Evolutionary conservation across 2,329 filamentous ascomycete species (phyloP).

Genomic region (Dactylonectria estremocensis): DNA sequence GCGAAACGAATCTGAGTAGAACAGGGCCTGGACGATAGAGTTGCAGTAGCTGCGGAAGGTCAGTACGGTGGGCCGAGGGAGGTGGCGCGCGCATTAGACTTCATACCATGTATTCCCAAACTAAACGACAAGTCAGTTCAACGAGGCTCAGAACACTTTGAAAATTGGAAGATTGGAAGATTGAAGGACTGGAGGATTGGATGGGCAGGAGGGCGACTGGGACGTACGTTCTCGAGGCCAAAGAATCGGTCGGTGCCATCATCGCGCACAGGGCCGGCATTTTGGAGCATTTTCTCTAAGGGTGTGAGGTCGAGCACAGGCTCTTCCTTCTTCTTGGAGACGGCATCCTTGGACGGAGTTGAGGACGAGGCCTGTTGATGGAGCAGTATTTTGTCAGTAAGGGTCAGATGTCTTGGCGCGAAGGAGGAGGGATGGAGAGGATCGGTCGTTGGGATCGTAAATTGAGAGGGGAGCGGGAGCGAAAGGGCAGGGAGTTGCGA

Average conservation of each 20-base stretch:
- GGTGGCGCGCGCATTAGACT: constrained; percentile 18
- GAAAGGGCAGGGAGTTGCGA: constrained; percentile 42
- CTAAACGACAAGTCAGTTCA: constrained; percentile 66
- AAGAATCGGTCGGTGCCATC: constrained; percentile 99
- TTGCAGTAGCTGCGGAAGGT: constrained; percentile 86
- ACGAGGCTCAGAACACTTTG: constrained; percentile 16
- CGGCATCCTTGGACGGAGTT: constrained; percentile 61
- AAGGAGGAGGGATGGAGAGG: constrained; percentile 28
- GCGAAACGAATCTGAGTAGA: constrained; percentile 94
- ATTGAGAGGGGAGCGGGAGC: constrained; percentile 20
- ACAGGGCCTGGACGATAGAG: constrained; percentile 96
- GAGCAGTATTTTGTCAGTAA: constrained; percentile 53
- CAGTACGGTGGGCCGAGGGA: constrained; percentile 31
- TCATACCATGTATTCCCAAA: constrained; percentile 97
- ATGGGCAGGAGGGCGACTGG: constrained; percentile 24
- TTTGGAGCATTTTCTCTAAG: constrained; percentile 82
- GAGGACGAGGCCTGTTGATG: constrained; percentile 60
- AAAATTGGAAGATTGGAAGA: neutral
- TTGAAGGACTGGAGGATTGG: constrained; percentile 26
- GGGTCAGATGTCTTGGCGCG: constrained; percentile 36
- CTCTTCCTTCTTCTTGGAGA: constrained; percentile 71
- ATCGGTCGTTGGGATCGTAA: constrained; percentile 40
- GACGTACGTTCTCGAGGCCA: constrained; percentile 94
- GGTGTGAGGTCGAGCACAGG: constrained; percentile 72
- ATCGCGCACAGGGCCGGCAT: constrained; percentile 83